Evolutionary conservation across 225 moss, liverwort and hornwort species (phyloP), one percentile per base, ranked within the genome.

Genomic region (Neckera pumila): DNA sequence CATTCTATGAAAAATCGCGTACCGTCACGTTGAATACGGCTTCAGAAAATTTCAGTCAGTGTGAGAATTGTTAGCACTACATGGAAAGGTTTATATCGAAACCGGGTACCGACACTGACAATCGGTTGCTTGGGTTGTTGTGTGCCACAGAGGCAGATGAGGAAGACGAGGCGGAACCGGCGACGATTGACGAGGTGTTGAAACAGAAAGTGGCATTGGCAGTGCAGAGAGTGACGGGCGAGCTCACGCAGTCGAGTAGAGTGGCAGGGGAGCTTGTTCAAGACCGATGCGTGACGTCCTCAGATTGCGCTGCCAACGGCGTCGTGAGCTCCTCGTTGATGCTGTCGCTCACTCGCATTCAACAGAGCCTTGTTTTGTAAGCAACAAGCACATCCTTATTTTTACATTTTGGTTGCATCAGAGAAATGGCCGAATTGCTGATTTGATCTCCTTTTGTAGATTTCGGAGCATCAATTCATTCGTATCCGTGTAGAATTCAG

Each of bases 291-390:
- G 80, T 91, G 31, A 87, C 82, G 51, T 82, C 90, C 61, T 87
- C 89, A 66, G 93, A 92, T 56, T 85, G 93, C 66, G 81, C 88
- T 30, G 80, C 92, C 14, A 90, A 79, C 9, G 96, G 94, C 76
- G 91, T 96, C 78, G 92, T 96, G 83, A 91, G 81, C 83, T 96
- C 96, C 20, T 97, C 97, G 33, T 89, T 97, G 40, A 89, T 97
- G 94, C 95, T 94, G 76, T 95, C 96, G 17, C 90, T 97, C 31
- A 91, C 92, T 22, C 94, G 95, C 82, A 94, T 97, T 76, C 95
- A 97, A 74, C 95, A 97, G 87, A 97, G 96, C 88, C 96, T 97
- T 72, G 95, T 97, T 77, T 85, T 97, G 95, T 96, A 93, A 95
- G 95, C 89, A 89, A 36, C 87, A 72, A 47, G 53, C 40, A 76